These are phyloP conservation scores for Alternaria brassicae DNA, from an alignment of 2,329 filamentous ascomycete genomes.

Conservation along the genomic window DNA sequence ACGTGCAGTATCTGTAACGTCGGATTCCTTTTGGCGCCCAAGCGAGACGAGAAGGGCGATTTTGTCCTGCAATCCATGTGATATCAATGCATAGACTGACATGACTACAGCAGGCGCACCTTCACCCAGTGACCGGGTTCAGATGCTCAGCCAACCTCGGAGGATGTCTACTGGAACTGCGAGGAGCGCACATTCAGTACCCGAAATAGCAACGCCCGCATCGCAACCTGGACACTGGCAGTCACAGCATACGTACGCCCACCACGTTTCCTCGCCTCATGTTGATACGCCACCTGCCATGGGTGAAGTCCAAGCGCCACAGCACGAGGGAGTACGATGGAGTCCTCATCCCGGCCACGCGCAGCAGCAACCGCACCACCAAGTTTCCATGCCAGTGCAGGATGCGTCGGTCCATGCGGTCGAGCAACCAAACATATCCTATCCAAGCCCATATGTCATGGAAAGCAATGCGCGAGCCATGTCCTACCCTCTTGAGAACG, in stretches of 20 bases:
- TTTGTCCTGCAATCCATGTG: constrained; percentile 21
- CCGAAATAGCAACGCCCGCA: constrained; percentile 47
- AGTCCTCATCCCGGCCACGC: constrained; percentile 43
- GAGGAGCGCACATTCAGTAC: constrained; percentile 48
- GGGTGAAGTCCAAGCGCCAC: constrained; percentile 38
- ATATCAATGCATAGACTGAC: constrained; percentile 32
- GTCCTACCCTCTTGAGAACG: constrained; percentile 50
- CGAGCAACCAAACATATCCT: constrained; percentile 39
- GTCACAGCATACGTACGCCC: constrained; percentile 43
- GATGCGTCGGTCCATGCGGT: constrained; percentile 43
- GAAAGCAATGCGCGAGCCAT: constrained; percentile 49
- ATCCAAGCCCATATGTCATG: constrained; percentile 48
- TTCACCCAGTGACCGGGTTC: constrained; percentile 50
- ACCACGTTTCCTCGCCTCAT: constrained; percentile 47
- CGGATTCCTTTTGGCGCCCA: constrained; percentile 11
- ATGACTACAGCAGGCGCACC: constrained; percentile 37
- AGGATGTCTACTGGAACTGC: constrained; percentile 48
- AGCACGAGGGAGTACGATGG: constrained; percentile 44
- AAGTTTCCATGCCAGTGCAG: constrained; percentile 45
- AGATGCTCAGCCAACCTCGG: constrained; percentile 49
- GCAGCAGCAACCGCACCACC: constrained; percentile 45
- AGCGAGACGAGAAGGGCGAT: constrained; percentile 16
- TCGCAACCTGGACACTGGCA: constrained; percentile 50
- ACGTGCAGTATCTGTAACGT: constrained; percentile 37
- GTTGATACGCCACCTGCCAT: constrained; percentile 40